phyloP scores from a whole-genome alignment of 192 early-diverging fungal species.

The Pilaira anomala region DNA sequence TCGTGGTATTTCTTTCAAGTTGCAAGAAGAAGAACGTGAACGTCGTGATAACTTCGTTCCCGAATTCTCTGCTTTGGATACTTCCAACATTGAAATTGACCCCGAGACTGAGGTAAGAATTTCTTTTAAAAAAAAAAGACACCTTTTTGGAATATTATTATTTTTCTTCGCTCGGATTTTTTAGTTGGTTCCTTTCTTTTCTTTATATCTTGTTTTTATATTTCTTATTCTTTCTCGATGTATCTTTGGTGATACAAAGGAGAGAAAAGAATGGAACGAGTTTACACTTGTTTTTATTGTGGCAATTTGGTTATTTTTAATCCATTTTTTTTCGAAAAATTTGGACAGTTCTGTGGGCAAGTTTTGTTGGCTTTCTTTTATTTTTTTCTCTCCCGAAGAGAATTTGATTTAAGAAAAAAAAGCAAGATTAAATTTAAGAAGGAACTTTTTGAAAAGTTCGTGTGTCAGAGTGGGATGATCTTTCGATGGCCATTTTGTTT shows the following conservation, averaged over 20 bases:
- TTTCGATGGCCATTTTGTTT: slow-evolving; percentile 33
- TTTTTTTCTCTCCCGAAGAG: background rate
- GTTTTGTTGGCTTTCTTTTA: too few relatives aligned
- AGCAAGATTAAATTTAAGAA: background rate
- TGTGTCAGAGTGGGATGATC: slow-evolving; percentile 23
- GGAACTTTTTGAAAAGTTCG: background rate
- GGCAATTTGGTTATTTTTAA: too few relatives aligned
- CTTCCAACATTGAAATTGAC: slow-evolving; percentile 90
- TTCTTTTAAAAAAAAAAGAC: background rate
- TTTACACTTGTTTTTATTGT: too few relatives aligned
- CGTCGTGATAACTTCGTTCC: slow-evolving; percentile 99
- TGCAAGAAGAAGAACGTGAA: slow-evolving; percentile 99
- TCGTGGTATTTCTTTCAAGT: slow-evolving; percentile 99
- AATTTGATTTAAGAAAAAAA: background rate
- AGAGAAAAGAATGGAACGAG: background rate
- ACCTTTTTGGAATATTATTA: background rate
- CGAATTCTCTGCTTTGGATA: slow-evolving; percentile 94
- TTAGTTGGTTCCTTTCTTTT: background rate
- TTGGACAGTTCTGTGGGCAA: too few relatives aligned
- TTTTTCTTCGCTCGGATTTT: slow-evolving; percentile 6
- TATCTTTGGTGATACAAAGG: background rate
- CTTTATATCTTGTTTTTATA: background rate
- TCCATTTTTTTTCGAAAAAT: too few relatives aligned
- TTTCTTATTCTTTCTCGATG: background rate
- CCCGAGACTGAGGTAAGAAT: slow-evolving; percentile 78